Conservation (phyloP, 2,329 filamentous ascomycete genomes). For the Amphichorda felina region DNA sequence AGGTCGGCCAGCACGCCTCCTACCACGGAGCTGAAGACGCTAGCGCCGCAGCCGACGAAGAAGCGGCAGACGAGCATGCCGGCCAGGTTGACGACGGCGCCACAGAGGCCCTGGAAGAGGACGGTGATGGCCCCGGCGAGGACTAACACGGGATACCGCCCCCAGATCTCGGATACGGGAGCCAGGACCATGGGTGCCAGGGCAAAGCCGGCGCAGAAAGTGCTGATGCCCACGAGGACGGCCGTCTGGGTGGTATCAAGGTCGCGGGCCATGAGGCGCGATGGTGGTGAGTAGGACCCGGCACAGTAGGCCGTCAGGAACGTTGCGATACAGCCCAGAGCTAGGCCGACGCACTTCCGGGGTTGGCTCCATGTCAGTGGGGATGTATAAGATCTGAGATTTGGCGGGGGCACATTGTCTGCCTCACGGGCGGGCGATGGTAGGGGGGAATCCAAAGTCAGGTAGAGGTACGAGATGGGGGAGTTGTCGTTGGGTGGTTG, state of each 20-base stretch:
- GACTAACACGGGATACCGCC: constrained; percentile 72
- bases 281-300: constrained; percentile 65
- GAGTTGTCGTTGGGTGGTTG: constrained; percentile 6
- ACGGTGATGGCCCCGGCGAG: constrained; percentile 62
- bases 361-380: constrained; percentile 62
- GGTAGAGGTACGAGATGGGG: constrained; percentile 25
- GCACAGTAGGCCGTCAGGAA: constrained; percentile 69
- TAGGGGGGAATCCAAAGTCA: constrained; percentile 25
- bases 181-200: constrained; percentile 80
- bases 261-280: constrained; percentile 50
- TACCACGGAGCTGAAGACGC: constrained; percentile 76
- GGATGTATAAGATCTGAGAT: constrained; percentile 54
- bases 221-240: constrained; percentile 64
- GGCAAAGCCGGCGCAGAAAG: constrained; percentile 72
- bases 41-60: constrained; percentile 64
- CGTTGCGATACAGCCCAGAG: constrained; percentile 65
- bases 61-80: constrained; percentile 70
- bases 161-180: constrained; percentile 81
- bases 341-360: constrained; percentile 60
- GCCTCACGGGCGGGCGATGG: constrained; percentile 13
- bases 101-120: constrained; percentile 59
- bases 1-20: constrained; percentile 87
- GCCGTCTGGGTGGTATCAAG: constrained; percentile 55
- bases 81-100: constrained; percentile 53
- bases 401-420: constrained; percentile 31